phyloP scores from a whole-genome alignment of 2,329 filamentous ascomycete species.

The Hypoxylon rubiginosum region DNA sequence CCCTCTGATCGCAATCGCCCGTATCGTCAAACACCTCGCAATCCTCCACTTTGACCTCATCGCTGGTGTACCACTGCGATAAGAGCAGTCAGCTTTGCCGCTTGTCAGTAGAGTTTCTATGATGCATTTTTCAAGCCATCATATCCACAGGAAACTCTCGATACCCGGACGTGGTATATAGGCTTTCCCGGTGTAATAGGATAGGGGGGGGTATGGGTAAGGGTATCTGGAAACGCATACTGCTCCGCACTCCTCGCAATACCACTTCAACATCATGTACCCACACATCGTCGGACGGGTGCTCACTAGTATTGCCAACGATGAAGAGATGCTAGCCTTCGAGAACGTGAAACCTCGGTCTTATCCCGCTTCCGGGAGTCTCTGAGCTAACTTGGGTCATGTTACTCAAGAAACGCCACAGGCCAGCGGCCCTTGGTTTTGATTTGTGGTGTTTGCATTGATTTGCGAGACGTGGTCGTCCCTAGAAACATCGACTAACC shows the following conservation, averaged over 20 bases:
- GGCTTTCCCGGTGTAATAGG: conserved; percentile 9
- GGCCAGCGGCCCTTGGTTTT: conserved; percentile 29
- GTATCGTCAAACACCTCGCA: conserved; percentile 44
- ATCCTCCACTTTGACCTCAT: conserved; percentile 49
- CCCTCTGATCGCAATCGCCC: conserved; percentile 44
- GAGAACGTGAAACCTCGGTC: conserved; percentile 20
- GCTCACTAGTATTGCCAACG: conserved; percentile 19
- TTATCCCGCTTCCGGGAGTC: conserved; percentile 34
- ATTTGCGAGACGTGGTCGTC: conserved; percentile 41
- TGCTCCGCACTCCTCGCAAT: conserved; percentile 51
- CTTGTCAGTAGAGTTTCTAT: background rate
- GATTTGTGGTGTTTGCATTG: conserved; percentile 34
- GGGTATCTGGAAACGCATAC: conserved; percentile 31
- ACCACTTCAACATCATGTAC: conserved; percentile 51
- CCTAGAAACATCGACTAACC: conserved; percentile 23
- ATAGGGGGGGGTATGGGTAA: conserved; percentile 9
- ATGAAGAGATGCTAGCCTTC: conserved; percentile 13
- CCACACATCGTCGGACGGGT: conserved; percentile 44
- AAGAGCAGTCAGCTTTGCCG: conserved; percentile 24
- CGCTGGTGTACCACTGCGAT: conserved; percentile 50
- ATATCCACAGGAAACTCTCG: background rate
- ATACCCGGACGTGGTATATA: conserved; percentile 4
- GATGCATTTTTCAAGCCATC: conserved; percentile 1
- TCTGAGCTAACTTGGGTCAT: conserved; percentile 35
- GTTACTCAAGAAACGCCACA: conserved; percentile 42